A percentile compares a stretch with the other conserved stretches of the same genome.
Conservation (phyloP, 2,329 filamentous ascomycete species). For the Arthroderma sp. region DNA sequence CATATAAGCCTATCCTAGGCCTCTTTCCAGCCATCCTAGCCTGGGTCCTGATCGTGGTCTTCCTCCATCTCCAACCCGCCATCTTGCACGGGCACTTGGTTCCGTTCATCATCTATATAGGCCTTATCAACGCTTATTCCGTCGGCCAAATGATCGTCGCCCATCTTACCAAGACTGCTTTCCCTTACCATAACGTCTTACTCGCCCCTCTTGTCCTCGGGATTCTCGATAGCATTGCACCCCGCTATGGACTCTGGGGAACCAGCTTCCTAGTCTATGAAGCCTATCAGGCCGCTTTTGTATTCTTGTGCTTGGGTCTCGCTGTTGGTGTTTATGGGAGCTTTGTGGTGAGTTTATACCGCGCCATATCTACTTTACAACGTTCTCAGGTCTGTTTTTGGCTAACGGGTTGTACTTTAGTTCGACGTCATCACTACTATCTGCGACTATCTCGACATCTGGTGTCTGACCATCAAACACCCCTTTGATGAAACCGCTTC, state of each 20-base stretch:
- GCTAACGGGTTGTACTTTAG: conserved; percentile 17
- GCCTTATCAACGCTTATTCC: conserved; percentile 84
- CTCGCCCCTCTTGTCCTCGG: conserved; percentile 63
- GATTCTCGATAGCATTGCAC: conserved; percentile 68
- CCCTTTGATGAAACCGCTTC: conserved; percentile 33
- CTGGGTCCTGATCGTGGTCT: conserved; percentile 64
- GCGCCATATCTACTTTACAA: background rate
- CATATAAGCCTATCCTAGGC: conserved; percentile 54
- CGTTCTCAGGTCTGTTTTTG: background rate
- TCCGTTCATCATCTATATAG: conserved; percentile 78
- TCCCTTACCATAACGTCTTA: conserved; percentile 84
- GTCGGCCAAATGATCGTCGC: conserved; percentile 94
- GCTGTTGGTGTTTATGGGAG: conserved; percentile 88
- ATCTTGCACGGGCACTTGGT: conserved; percentile 75
- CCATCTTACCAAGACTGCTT: conserved; percentile 73
- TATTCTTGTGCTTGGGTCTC: conserved; percentile 76
- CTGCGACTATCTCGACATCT: conserved; percentile 96
- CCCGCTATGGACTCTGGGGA: conserved; percentile 59
- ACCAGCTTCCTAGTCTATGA: conserved; percentile 59
- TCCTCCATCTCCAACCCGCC: conserved; percentile 70
- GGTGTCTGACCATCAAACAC: conserved; percentile 96
- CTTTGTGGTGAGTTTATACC: conserved; percentile 52
- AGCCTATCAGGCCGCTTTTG: conserved; percentile 80
- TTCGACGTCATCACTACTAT: conserved; percentile 93
- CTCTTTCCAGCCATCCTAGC: conserved; percentile 66